Evolutionary conservation across 805 yeast species (phyloP), one percentile per base, ranked within the genome.

Genomic region (Barnettozyma vustinii): DNA sequence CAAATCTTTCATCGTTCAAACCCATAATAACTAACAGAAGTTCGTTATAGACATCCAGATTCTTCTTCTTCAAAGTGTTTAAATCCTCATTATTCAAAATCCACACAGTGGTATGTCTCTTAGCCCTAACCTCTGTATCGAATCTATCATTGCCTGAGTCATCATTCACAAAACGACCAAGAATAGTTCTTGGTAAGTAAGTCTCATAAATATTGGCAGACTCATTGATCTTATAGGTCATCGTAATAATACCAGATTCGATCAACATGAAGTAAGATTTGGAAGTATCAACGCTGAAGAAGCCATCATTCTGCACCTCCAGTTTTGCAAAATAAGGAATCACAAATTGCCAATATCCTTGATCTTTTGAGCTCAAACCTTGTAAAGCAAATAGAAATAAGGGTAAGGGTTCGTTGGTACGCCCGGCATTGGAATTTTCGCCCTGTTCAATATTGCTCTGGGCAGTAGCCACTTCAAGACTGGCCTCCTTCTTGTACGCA

Each of bases 101-200:
- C 96, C 97, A 90, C 1, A 86, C 72, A 9, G 77, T 75, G 2
- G 85, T 71, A 46, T 81, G 86, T 27, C 72, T 73, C 44, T 83
- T 89, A 1, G 85, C 79, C 7, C 70, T 66, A 47, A 82, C 77
- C 4, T 67, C 63, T 4, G 77, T 71, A 12, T 73, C 70, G 10
- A 80, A 69, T 41, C 74, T 68, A 33, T 62, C 60, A 61, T 37
- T 71, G 61, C 43, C 68, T n/a, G 33, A 44, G 21, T 43, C 72
- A 16, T 52, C 53, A n/a, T 54, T 54, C 4, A 49, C 47, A 26
- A 70, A 60, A 23, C 63, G 59, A 6, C 86, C 86, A 61, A 78
- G 75, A 12, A 82, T 79, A 0, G 84, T 80, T 52, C 74, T 69
- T 23, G 81, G 81, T 32, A 80, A 67, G 47, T 80, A 69, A 9